Evolutionary conservation across 108 stramenopile species (phyloP).

Genomic region (Cyclotella choctawhatcheeana): DNA sequence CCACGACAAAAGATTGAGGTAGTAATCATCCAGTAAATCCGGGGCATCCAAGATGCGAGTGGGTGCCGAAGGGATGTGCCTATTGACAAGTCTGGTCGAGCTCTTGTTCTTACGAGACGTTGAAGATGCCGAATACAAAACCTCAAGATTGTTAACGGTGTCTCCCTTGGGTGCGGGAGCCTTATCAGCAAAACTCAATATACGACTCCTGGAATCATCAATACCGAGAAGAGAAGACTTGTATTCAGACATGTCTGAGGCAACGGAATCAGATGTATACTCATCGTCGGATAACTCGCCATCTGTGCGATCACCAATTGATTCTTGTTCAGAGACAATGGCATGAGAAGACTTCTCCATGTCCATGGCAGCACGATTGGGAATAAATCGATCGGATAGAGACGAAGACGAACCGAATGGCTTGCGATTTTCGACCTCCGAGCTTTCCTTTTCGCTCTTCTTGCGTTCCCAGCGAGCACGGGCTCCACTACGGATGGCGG

Average conservation of each 20-base stretch:
- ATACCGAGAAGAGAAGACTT: slow-evolving; percentile 70
- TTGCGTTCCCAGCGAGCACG: slow-evolving; percentile 90
- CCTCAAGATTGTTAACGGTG: slow-evolving; percentile 93
- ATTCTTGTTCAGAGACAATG: slow-evolving; percentile 53
- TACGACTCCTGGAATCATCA: slow-evolving; percentile 70
- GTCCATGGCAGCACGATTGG: slow-evolving; percentile 81
- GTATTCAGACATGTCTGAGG: slow-evolving; percentile 57
- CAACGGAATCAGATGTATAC: slow-evolving; percentile 52
- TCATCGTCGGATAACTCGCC: slow-evolving; percentile 89
- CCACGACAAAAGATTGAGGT: slow-evolving; percentile 98
- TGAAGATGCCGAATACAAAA: slow-evolving; percentile 92
- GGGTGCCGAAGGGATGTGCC: slow-evolving; percentile 92
- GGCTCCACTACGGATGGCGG: slow-evolving; percentile 69
- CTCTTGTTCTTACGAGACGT: slow-evolving; percentile 63
- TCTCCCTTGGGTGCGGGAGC: slow-evolving; percentile 96
- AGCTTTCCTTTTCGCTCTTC: slow-evolving; percentile 31
- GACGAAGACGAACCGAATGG: slow-evolving; percentile 23
- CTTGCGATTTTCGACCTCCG: slow-evolving; percentile 38
- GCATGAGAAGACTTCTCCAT: slow-evolving; percentile 75
- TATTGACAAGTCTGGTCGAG: slow-evolving; percentile 53
- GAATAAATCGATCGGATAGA: slow-evolving; percentile 84
- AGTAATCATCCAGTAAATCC: slow-evolving; percentile 98
- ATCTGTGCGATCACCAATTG: slow-evolving; percentile 59
- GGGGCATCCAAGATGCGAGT: slow-evolving; percentile 98
- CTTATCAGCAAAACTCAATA: slow-evolving; percentile 95